Evolutionary conservation across 208 protist genomes (phyloP).

Genomic region (Crithidia bombi): DNA sequence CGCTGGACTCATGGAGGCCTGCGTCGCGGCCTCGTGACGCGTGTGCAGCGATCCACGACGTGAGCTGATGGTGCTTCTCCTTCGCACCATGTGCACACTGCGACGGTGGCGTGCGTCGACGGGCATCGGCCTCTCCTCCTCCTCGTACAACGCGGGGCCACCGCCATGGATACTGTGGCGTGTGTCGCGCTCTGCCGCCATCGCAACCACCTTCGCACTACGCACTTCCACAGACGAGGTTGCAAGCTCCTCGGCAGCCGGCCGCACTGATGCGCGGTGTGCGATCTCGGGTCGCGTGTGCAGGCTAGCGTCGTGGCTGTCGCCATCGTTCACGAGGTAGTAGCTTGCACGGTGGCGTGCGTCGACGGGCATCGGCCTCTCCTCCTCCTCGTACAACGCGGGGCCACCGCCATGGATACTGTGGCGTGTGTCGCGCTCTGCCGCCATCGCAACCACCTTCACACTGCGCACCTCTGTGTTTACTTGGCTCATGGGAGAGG

Average conservation of each 20-base stretch:
- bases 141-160: not conserved
- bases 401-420: slow-evolving; percentile 5
- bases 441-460: not conserved
- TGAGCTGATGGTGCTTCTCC: not conserved
- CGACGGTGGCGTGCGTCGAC: not conserved
- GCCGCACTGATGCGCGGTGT: slow-evolving; percentile 4
- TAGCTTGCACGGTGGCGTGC: not conserved
- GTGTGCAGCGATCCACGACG: not conserved
- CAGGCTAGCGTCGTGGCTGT: not conserved
- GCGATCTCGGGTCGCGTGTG: slow-evolving; percentile 6
- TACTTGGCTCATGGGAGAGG: not conserved
- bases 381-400: slow-evolving; percentile 4
- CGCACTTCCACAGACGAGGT: not conserved
- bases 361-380: not conserved
- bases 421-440: slow-evolving; percentile 1
- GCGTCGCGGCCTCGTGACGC: not conserved
- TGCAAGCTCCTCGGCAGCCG: not conserved
- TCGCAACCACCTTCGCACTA: not conserved
- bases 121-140: not conserved
- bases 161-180: slow-evolving; percentile 6
- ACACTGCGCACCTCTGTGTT: not conserved
- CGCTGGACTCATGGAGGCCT: not conserved
- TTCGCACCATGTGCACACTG: not conserved
- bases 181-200: not conserved
- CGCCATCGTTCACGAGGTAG: slow-evolving; percentile 9